phyloP scores from a whole-genome alignment of 345 rosid genomes.

The Eucalyptus albens region DNA sequence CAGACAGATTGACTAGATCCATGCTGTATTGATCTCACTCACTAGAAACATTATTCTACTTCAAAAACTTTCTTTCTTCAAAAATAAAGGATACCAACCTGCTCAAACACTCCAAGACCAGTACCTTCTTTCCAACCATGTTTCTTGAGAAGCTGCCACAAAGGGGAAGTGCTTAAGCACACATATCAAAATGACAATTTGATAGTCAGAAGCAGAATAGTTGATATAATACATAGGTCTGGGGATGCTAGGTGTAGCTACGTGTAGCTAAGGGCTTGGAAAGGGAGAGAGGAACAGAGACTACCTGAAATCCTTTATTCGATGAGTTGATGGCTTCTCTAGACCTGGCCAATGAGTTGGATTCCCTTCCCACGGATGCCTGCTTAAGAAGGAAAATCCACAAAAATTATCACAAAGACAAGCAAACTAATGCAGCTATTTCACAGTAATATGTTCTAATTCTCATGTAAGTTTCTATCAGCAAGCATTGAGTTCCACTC shows the following conservation, averaged over 20 bases:
- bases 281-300: neutral
- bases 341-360: slow-evolving; percentile 13
- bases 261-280: neutral
- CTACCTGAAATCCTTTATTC: slow-evolving; percentile 74
- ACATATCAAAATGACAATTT: neutral
- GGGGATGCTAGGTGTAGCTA: neutral
- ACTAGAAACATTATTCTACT: neutral
- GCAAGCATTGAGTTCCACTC: neutral
- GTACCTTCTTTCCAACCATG: slow-evolving; percentile 97
- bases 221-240: too few relatives aligned
- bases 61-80: neutral
- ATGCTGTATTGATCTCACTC: neutral
- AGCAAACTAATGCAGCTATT: neutral
- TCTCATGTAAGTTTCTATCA: neutral
- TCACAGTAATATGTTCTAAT: neutral
- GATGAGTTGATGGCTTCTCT: slow-evolving; percentile 40
- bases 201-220: neutral
- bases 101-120: slow-evolving; percentile 75
- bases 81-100: slow-evolving; percentile 20
- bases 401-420: neutral
- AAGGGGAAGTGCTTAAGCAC: neutral
- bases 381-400: neutral
- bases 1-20: neutral
- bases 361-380: slow-evolving; percentile 10
- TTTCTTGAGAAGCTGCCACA: slow-evolving; percentile 70